phyloP scores from a whole-genome alignment of 345 rosid genomes.

The Linum tenue region DNA sequence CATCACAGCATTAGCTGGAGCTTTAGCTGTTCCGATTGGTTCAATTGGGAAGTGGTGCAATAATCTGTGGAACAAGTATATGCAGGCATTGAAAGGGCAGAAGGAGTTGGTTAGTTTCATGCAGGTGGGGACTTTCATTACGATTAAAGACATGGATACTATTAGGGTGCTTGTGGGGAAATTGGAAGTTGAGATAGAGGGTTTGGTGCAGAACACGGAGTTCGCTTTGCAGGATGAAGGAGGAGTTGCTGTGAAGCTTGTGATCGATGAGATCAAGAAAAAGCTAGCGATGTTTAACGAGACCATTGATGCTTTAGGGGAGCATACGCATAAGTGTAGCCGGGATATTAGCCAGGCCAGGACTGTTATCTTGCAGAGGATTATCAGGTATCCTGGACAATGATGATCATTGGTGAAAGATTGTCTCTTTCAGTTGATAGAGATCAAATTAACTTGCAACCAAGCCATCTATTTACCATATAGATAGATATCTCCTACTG shows the following conservation, averaged over 20 bases:
- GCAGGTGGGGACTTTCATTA: slow-evolving; percentile 38
- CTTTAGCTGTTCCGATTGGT: slow-evolving; percentile 56
- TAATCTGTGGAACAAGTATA: slow-evolving; percentile 51
- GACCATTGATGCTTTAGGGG: slow-evolving; percentile 48
- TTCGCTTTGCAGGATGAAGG: slow-evolving; percentile 48
- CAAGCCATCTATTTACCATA: too few species aligned
- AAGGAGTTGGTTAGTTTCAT: slow-evolving; percentile 40
- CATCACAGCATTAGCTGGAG: slow-evolving; percentile 57
- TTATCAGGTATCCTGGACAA: slow-evolving; percentile 32
- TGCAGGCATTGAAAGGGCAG: slow-evolving; percentile 46
- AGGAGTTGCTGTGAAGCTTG: slow-evolving; percentile 45
- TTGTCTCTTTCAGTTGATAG: background rate
- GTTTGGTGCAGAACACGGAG: slow-evolving; percentile 39
- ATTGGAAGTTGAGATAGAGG: slow-evolving; percentile 49
- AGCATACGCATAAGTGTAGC: slow-evolving; percentile 58
- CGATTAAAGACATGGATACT: slow-evolving; percentile 58
- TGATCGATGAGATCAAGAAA: slow-evolving; percentile 75
- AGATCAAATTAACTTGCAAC: too few species aligned
- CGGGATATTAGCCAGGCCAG: slow-evolving; percentile 62
- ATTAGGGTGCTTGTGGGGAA: slow-evolving; percentile 45
- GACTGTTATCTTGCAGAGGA: slow-evolving; percentile 55
- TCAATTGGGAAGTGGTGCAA: slow-evolving; percentile 76
- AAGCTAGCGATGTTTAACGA: slow-evolving; percentile 46
- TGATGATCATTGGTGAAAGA: slow-evolving; percentile 18
- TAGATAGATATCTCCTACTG: too few species aligned